Base-by-base conservation (phyloP, 345 rosid species). In the Citrus mangshanensis region DNA sequence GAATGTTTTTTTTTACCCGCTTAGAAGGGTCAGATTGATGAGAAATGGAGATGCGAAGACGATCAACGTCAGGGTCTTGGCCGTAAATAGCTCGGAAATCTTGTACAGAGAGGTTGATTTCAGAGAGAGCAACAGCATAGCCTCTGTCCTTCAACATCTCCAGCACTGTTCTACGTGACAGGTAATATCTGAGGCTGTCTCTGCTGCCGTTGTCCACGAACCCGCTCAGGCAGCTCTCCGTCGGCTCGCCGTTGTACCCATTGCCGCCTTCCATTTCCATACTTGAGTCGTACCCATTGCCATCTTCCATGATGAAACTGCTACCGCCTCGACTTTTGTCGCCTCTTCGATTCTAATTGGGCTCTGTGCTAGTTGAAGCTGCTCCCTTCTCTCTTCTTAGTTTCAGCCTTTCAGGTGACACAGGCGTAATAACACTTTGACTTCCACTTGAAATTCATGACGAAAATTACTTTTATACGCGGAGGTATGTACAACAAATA, bases 131-230 rank as follows among this genome's bases (percentile, higher is more conserved):
- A 19, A 90, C 89, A 25, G 85, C 82, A 64, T 88, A 95, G 68
- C 98, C 98, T 81, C 98, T 86, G 77, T 95, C 98, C 51, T 78
- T 84, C 42, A 95, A 86, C 98, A 95, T 95, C 90, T 91, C 97
- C 67, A 95, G 84, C 7, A 85, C 87, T n/a, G 93, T 92, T 70
- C 85, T 85, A 7, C 97, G 85, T 1, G 98, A 83, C 19, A 93
- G 90, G 80, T 81, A 93, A 86, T 87, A 92, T 72, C 93, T 85
- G 82, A 87, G 98, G 79, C 89, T 87, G 77, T 91, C 98, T n/a
- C 66, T 74, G 82, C 90, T 91, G 19, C 88, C 91, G 42, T 83
- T 81, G 58, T 95, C 97, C 2, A 82, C 81, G 77, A 71, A 88
- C 68, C 91, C 82, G 84, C 85, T 79, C 80, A 93, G 77, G 87